A percentile compares a stretch with the other conserved stretches of the same genome.
Evolutionary conservation across 352 stramenopile species (phyloP).

Genomic region (Phytophthora vignae): DNA sequence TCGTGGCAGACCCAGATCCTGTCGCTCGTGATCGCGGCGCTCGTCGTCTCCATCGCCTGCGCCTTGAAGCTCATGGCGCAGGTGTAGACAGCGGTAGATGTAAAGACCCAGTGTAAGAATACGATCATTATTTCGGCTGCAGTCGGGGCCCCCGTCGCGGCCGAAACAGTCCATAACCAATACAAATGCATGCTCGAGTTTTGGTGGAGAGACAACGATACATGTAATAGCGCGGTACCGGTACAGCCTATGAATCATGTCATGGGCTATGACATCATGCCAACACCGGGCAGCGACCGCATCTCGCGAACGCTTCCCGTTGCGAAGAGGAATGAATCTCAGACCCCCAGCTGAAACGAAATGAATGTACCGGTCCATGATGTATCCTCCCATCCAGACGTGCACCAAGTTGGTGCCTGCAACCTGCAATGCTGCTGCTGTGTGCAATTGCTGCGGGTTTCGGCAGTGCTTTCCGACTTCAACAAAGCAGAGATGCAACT

Average conservation of each 20-base stretch:
- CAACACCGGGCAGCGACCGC: background rate
- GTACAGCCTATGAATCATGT: background rate
- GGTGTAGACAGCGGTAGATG: slow-evolving; percentile 20
- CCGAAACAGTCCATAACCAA: slow-evolving; percentile 25
- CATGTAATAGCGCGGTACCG: background rate
- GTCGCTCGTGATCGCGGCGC: slow-evolving; percentile 24
- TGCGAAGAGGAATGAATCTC: background rate
- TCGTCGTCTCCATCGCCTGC: slow-evolving; percentile 30
- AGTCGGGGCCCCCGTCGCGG: background rate
- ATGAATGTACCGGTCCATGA: too few species aligned
- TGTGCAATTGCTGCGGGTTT: background rate
- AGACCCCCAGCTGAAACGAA: background rate
- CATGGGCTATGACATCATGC: too few species aligned
- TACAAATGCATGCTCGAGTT: slow-evolving; percentile 23
- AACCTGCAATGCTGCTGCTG: background rate
- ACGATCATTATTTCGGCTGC: slow-evolving; percentile 32
- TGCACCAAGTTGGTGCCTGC: background rate
- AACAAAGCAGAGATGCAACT: too few species aligned
- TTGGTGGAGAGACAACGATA: slow-evolving; percentile 13
- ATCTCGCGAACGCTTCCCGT: background rate
- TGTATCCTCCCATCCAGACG: background rate
- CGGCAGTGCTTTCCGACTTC: background rate
- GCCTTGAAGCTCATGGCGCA: slow-evolving; percentile 25
- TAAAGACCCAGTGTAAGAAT: slow-evolving; percentile 35
- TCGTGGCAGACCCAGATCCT: slow-evolving; percentile 33